These are phyloP conservation scores for Paramarasmius palmivorus DNA, from an alignment of 1,284 basidiomycete genomes.

Conservation along the genomic window DNA sequence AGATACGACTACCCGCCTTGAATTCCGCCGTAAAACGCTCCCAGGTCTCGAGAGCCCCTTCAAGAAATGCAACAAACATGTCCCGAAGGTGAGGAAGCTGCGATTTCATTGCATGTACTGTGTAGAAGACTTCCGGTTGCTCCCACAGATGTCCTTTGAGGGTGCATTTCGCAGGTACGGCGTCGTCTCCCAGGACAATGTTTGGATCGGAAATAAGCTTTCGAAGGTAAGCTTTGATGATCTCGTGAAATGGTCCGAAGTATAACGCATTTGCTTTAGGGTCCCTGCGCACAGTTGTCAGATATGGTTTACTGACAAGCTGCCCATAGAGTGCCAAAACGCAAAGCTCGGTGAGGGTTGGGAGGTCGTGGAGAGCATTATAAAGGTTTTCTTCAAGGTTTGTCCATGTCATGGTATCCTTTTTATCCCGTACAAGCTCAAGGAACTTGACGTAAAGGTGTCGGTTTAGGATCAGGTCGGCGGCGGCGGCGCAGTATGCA, in stretches of 20 bases:
- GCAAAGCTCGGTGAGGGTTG: conserved; percentile 33
- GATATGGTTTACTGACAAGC: conserved; percentile 30
- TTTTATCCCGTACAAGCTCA: conserved; percentile 23
- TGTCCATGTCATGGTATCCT: conserved; percentile 15
- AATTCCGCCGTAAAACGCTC: neutral
- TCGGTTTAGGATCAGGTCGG: conserved; percentile 19
- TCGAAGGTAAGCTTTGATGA: conserved; percentile 16
- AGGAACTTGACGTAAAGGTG: conserved; percentile 22
- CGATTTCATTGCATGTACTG: too few relatives aligned
- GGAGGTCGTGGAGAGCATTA: conserved; percentile 21
- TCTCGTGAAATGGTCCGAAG: conserved; percentile 25
- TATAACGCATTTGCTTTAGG: conserved; percentile 22
- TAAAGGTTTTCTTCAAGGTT: conserved; percentile 25
- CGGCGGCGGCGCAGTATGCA: conserved; percentile 24
- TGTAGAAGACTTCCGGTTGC: too few relatives aligned
- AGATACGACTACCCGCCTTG: too few relatives aligned
- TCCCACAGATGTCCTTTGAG: too few relatives aligned
- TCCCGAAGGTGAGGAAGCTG: conserved; percentile 19
- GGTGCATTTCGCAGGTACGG: neutral
- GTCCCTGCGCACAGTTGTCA: conserved; percentile 12
- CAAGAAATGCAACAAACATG: conserved; percentile 21
- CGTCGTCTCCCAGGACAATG: conserved; percentile 18
- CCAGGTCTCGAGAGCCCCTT: conserved; percentile 21
- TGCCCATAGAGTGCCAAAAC: conserved; percentile 31
- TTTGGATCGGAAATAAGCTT: conserved; percentile 20